These are phyloP conservation scores for Ceratocystiopsis minuta DNA, from an alignment of 2,329 filamentous ascomycete species.

Conservation along the genomic window DNA sequence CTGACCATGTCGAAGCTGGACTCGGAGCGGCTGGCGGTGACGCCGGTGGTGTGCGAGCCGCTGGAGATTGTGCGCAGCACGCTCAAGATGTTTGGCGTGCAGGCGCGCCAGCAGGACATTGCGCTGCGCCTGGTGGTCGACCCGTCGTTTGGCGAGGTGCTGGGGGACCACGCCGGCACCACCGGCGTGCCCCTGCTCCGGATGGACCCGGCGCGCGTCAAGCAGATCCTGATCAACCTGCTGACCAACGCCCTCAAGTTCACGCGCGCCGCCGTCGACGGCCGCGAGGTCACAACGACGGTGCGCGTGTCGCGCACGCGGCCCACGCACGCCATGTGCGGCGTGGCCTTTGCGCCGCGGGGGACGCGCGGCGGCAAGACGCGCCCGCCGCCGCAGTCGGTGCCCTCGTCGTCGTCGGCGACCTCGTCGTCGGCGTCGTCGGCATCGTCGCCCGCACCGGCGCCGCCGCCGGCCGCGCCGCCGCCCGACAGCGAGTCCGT, in stretches of 20 bases:
- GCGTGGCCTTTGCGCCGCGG: conserved; percentile 43
- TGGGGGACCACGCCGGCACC: not conserved
- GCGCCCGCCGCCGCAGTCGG: no score
- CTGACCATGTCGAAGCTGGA: conserved; percentile 60
- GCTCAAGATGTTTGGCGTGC: conserved; percentile 62
- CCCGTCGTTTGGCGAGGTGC: conserved; percentile 30
- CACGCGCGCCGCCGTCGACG: conserved; percentile 40
- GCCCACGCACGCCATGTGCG: conserved; percentile 22
- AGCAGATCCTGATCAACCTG: conserved; percentile 66
- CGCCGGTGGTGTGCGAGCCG: conserved; percentile 51
- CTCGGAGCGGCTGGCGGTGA: conserved; percentile 54
- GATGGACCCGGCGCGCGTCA: conserved; percentile 55
- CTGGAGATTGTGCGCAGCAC: conserved; percentile 47
- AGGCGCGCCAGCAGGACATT: conserved; percentile 52
- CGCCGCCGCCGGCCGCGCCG: not conserved
- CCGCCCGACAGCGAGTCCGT: conserved; percentile 25
- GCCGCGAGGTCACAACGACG: conserved; percentile 33
- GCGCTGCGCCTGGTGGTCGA: conserved; percentile 46
- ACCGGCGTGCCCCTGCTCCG: conserved; percentile 36
- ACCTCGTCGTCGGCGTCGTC: not conserved
- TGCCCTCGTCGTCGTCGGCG: not conserved
- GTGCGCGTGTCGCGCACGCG: conserved; percentile 25
- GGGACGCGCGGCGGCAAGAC: no score
- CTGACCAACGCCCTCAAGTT: conserved; percentile 73
- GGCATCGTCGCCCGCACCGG: not conserved